Conservation (phyloP, 768 basidiomycete species). For the Boletus insuetus region DNA sequence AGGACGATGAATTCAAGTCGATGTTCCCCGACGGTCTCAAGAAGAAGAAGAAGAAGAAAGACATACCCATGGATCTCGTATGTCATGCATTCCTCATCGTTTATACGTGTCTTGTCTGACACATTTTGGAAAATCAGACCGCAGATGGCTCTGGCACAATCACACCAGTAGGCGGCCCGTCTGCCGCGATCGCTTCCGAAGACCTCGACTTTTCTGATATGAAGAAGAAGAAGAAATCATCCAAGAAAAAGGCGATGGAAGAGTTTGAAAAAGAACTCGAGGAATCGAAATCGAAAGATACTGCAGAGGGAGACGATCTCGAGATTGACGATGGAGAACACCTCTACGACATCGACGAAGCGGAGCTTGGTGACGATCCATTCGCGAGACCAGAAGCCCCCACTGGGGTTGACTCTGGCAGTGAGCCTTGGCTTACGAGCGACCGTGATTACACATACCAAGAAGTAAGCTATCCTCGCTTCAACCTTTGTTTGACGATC, state of each 20-base stretch:
- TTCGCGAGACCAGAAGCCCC: conserved; percentile 62
- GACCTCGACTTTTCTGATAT: conserved; percentile 94
- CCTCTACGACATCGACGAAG: conserved; percentile 70
- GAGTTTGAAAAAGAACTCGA: conserved; percentile 93
- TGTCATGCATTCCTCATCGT: conserved; percentile 24
- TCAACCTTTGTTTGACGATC: background rate
- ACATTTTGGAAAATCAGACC: conserved; percentile 38
- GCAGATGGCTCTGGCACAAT: conserved; percentile 65
- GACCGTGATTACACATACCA: conserved; percentile 96
- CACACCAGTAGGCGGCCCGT: conserved; percentile 42
- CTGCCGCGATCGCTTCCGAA: conserved; percentile 53
- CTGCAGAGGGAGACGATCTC: conserved; percentile 57
- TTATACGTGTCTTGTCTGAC: background rate
- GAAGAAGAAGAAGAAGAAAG: conserved; percentile 94
- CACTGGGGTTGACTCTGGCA: conserved; percentile 67
- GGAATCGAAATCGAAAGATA: conserved; percentile 63
- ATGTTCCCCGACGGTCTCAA: conserved; percentile 83
- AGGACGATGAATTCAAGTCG: conserved; percentile 74
- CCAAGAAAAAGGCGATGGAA: conserved; percentile 90
- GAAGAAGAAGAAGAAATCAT: conserved; percentile 93
- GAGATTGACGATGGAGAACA: conserved; percentile 62
- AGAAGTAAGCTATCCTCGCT: conserved; percentile 55
- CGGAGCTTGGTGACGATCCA: conserved; percentile 86
- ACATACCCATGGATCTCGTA: conserved; percentile 80
- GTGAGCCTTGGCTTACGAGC: conserved; percentile 85